A percentile compares a stretch with the other conserved stretches of the same genome.
Evolutionary conservation across 495 filamentous ascomycete species (phyloP).

Genomic region (Aspergillus homomorphus): DNA sequence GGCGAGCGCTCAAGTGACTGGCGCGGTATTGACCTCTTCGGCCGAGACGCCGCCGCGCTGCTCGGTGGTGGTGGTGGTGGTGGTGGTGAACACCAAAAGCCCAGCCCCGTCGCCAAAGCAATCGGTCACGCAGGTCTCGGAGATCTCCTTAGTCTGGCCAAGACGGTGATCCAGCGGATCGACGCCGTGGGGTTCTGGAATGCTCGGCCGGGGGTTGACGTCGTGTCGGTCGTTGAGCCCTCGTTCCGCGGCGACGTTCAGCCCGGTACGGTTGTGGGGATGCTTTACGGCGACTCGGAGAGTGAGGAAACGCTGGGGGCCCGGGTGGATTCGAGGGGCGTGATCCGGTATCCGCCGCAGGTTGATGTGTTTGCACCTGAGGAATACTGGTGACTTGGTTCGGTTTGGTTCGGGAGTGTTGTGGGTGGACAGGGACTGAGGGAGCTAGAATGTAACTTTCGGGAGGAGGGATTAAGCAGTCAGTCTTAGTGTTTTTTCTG

Average conservation of each 20-base stretch:
- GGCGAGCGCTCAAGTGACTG: conserved; percentile 34
- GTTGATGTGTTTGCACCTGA: background rate
- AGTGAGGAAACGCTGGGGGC: background rate
- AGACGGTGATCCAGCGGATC: conserved; percentile 33
- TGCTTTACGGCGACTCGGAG: background rate
- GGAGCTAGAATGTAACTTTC: too few species aligned
- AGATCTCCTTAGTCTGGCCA: conserved; percentile 29
- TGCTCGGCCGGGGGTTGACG: conserved; percentile 15
- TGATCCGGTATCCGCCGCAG: background rate
- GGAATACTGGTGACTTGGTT: background rate
- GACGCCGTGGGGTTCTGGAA: conserved; percentile 38
- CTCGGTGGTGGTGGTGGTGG: background rate
- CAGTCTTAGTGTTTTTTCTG: too few species aligned
- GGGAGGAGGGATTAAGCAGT: too few species aligned
- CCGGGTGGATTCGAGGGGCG: background rate
- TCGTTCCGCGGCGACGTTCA: background rate
- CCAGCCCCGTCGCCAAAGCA: conserved; percentile 18
- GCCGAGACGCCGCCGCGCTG: conserved; percentile 13
- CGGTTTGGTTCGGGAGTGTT: too few species aligned
- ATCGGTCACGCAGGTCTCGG: conserved; percentile 33
- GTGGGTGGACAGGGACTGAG: too few species aligned
- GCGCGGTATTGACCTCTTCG: conserved; percentile 25
- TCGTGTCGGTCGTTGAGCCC: background rate
- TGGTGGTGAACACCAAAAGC: background rate
- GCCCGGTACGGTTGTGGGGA: background rate